Evolutionary conservation across 1,284 basidiomycete genomes (phyloP), one percentile per base, ranked within the genome.

Genomic region (Sanguinoderma infundibulare): DNA sequence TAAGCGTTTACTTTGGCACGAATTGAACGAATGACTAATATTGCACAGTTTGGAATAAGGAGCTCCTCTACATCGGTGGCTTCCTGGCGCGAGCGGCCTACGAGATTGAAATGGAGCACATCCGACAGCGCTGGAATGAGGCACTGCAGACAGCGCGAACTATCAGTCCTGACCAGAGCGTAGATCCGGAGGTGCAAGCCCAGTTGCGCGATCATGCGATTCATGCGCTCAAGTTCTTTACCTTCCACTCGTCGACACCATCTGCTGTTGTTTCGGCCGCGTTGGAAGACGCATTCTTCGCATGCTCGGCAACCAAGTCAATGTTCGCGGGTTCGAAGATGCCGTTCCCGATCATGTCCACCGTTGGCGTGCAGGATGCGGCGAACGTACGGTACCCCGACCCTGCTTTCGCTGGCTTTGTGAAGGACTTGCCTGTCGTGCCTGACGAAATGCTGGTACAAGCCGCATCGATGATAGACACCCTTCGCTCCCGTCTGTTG

Each of bases 211-310:
- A 77, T 22, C 84, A 90, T 10, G 91, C 90, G 10, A 78, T 96
- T 15, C 96, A 99, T 69, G 86, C 90, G 5, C 82, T 98, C 64
- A 89, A 89, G 65, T 95, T 98, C 78, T 95, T 98, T 81, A 91
- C 91, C 1, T 98, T 95, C 75, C 83, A 89, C 65, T 78, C 83
- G 0, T 96, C 96, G 0, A 96, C 96, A 0, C 98, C 97, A 0
- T 95, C 94, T 0, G 75, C 87, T 1, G 86, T 93, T 52, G 93
- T 99, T n/a, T 90, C 93, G 0, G 78, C 78, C n/a, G 76, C 88
- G 12, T 83, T 98, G 61, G 92, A 96, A 74, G 78, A 83, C 0
- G 87, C 90, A 1, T 98, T 98, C 77, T 98, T 98, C 73, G 77
- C 79, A 1, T 94, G 91, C 64, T 75, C 73, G 14, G 49, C 57